Evolutionary conservation across 805 yeast genomes (phyloP).

Genomic region (Candida endomychidarum): DNA sequence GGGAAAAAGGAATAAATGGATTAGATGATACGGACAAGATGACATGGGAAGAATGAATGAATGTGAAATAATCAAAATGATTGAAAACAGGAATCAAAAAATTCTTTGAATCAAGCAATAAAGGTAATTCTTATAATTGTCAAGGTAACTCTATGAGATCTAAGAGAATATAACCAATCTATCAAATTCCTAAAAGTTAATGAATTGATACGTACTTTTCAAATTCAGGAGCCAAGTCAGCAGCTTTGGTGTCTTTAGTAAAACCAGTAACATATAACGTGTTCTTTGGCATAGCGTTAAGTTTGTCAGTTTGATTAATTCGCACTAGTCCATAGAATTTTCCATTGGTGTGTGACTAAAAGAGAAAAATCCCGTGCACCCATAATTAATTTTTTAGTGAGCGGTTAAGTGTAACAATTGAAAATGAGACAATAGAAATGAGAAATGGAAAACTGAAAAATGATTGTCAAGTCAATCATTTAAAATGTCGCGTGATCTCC

Average conservation of each 20-base stretch:
- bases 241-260: slow-evolving; percentile 51
- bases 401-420: no score
- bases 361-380: no score
- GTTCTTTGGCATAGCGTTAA: slow-evolving; percentile 38
- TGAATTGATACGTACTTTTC: slow-evolving; percentile 51
- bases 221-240: slow-evolving; percentile 57
- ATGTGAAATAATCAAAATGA: neutral
- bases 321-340: no score
- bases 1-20: slow-evolving; percentile 7
- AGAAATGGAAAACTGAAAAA: no score
- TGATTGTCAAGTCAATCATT: no score
- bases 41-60: neutral
- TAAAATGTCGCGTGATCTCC: no score
- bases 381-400: no score
- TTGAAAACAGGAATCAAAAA: slow-evolving; percentile 3
- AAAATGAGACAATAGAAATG: no score
- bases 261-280: slow-evolving; percentile 62
- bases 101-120: neutral
- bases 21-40: neutral
- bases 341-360: no score
- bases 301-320: no score
- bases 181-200: slow-evolving; percentile 8
- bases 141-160: neutral
- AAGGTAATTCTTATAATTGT: neutral
- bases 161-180: slow-evolving; percentile 6